Evolutionary conservation across 768 basidiomycete species (phyloP).

Genomic region (Suillus sp.): DNA sequence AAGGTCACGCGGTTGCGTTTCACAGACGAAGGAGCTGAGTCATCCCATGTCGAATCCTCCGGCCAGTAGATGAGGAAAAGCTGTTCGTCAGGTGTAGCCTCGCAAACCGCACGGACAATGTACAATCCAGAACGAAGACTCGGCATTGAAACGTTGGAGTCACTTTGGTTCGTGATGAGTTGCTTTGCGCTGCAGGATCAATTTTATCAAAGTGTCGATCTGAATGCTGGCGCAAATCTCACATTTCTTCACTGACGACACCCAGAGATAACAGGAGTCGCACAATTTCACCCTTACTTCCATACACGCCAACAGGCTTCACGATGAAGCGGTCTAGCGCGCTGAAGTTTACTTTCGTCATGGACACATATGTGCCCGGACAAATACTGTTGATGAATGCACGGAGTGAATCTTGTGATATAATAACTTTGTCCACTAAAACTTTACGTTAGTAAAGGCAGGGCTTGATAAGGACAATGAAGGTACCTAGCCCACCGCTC

Average conservation of each 20-base stretch:
- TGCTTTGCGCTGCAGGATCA: constrained; percentile 8
- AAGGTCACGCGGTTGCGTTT: constrained; percentile 59
- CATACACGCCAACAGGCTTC: constrained; percentile 59
- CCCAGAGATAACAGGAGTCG: constrained; percentile 42
- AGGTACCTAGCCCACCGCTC: constrained; percentile 53
- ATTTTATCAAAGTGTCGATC: constrained; percentile 8
- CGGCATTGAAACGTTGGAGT: constrained; percentile 18
- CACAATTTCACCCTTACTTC: constrained; percentile 52
- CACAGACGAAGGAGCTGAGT: constrained; percentile 45
- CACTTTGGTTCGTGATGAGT: constrained; percentile 8
- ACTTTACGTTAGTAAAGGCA: not conserved
- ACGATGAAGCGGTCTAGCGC: constrained; percentile 47
- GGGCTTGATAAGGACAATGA: not conserved
- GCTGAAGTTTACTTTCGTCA: constrained; percentile 60
- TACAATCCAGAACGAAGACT: constrained; percentile 53
- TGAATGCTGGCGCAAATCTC: constrained; percentile 19
- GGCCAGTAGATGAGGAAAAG: constrained; percentile 66
- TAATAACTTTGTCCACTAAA: constrained; percentile 65
- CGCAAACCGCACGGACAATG: constrained; percentile 29
- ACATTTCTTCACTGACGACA: constrained; percentile 44
- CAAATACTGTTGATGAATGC: constrained; percentile 49
- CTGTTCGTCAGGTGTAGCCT: constrained; percentile 20
- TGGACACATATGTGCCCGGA: constrained; percentile 54
- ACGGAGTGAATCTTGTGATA: constrained; percentile 51
- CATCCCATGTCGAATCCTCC: constrained; percentile 59